Conservation (phyloP, 176 grass and related monocot genomes). For the Cocos nucifera region DNA sequence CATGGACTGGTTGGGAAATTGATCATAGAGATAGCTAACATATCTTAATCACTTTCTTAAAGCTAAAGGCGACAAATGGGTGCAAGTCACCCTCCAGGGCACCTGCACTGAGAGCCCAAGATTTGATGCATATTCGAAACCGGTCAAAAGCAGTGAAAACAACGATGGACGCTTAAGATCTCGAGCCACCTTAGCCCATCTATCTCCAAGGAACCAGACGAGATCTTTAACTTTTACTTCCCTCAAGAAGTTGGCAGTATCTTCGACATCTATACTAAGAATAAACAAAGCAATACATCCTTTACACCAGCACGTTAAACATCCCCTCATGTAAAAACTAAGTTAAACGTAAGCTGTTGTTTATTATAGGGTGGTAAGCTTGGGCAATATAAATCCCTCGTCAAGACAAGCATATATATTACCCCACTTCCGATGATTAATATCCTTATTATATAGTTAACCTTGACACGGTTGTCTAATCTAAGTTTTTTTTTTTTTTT, state of each 20-base stretch:
- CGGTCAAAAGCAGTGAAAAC: conserved; percentile 2
- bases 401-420: too few species aligned
- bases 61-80: conserved; percentile 68
- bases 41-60: conserved; percentile 58
- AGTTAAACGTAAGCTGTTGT: too few species aligned
- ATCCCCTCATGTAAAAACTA: too few species aligned
- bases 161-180: neutral
- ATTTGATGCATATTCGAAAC: neutral
- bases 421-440: too few species aligned
- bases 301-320: too few species aligned
- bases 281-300: too few species aligned
- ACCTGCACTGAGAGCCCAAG: conserved; percentile 17
- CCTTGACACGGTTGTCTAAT: too few species aligned
- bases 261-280: too few species aligned
- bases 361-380: too few species aligned
- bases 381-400: too few species aligned
- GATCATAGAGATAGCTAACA: conserved; percentile 64
- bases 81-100: conserved; percentile 40
- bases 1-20: conserved; percentile 52
- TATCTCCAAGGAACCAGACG: neutral
- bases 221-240: neutral
- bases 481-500: too few species aligned
- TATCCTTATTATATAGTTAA: too few species aligned
- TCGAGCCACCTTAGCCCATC: neutral
- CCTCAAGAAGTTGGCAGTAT: neutral